A percentile compares a stretch with the other conserved stretches of the same genome.
phyloP scores from a whole-genome alignment of 345 rosid genomes.

The Durio zibethinus region DNA sequence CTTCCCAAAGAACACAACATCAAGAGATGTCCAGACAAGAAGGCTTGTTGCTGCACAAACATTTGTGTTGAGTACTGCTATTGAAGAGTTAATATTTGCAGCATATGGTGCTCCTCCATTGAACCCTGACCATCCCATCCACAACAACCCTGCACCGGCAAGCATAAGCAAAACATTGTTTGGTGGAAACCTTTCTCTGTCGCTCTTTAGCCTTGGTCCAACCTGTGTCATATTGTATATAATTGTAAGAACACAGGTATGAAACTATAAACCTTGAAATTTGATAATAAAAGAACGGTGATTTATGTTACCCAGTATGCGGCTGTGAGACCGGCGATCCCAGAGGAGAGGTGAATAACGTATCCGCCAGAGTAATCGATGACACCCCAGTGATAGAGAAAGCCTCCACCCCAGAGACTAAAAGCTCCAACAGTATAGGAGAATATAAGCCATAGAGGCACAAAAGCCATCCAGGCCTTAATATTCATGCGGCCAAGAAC shows the following conservation, averaged over 20 bases:
- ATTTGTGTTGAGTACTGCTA: constrained; percentile 80
- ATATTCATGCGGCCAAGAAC: constrained; percentile 82
- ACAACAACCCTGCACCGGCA: constrained; percentile 87
- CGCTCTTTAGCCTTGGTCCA: constrained; percentile 75
- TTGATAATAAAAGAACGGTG: not conserved
- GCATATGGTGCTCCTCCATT: constrained; percentile 96
- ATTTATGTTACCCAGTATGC: constrained; percentile 62
- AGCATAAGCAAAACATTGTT: constrained; percentile 88
- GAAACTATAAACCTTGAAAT: not conserved
- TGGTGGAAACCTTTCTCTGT: constrained; percentile 88
- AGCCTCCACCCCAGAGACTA: constrained; percentile 79
- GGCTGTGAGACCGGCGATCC: constrained; percentile 70
- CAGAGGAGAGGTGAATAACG: constrained; percentile 78
- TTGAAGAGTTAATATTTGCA: constrained; percentile 62
- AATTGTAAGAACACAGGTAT: not conserved
- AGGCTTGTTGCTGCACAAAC: constrained; percentile 85
- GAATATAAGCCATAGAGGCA: constrained; percentile 66
- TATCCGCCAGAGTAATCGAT: constrained; percentile 81
- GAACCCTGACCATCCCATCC: constrained; percentile 99
- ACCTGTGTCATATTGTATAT: constrained; percentile 38
- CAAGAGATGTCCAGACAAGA: constrained; percentile 82
- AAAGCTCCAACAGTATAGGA: constrained; percentile 76
- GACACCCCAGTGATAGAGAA: constrained; percentile 72
- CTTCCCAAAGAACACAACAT: constrained; percentile 76
- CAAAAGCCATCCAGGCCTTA: constrained; percentile 83